Percentiles rank a stretch among this genome's conserved stretches.
Evolutionary conservation across 2,329 filamentous ascomycete species (phyloP).

Genomic region (Colletotrichum gigasporum): DNA sequence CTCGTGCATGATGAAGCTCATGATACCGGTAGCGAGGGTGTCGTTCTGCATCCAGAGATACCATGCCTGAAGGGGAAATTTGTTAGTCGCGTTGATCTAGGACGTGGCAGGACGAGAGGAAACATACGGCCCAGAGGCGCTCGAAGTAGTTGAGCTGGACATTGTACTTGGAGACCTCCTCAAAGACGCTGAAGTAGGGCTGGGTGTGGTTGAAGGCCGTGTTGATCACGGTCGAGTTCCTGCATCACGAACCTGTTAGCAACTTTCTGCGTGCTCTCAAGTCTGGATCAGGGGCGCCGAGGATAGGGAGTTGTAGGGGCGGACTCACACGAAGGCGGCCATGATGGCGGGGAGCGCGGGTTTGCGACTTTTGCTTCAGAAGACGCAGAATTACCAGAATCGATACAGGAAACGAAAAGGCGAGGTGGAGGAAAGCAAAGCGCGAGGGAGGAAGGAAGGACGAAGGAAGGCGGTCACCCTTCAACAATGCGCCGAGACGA

Average conservation of each 20-base stretch:
- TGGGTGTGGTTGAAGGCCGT: conserved; percentile 57
- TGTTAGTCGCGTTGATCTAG: conserved; percentile 19
- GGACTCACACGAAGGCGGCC: conserved; percentile 27
- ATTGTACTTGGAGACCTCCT: conserved; percentile 77
- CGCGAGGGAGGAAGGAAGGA: conserved; percentile 5
- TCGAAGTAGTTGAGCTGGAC: conserved; percentile 87
- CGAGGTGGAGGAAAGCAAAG: conserved; percentile 10
- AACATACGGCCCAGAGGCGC: conserved; percentile 83
- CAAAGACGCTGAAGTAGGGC: conserved; percentile 66
- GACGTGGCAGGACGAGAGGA: conserved; percentile 18
- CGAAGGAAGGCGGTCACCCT: not conserved
- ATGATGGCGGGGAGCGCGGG: conserved; percentile 23
- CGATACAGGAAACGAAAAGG: not conserved
- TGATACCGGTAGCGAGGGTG: conserved; percentile 92
- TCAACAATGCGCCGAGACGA: conserved; percentile 21
- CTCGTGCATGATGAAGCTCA: conserved; percentile 98
- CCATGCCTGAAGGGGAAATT: conserved; percentile 69
- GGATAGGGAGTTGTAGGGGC: not conserved
- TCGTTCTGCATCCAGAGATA: conserved; percentile 99
- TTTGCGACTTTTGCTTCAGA: conserved; percentile 9
- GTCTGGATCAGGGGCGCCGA: not conserved
- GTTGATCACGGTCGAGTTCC: conserved; percentile 60
- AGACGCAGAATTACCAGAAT: not conserved
- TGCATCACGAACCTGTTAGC: conserved; percentile 37
- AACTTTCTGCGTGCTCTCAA: conserved; percentile 3